Percentiles rank a stretch among this genome's conserved stretches.
Conservation (phyloP, 202 grass and related monocot species). For the Schoenoplectus tabernaemontani region DNA sequence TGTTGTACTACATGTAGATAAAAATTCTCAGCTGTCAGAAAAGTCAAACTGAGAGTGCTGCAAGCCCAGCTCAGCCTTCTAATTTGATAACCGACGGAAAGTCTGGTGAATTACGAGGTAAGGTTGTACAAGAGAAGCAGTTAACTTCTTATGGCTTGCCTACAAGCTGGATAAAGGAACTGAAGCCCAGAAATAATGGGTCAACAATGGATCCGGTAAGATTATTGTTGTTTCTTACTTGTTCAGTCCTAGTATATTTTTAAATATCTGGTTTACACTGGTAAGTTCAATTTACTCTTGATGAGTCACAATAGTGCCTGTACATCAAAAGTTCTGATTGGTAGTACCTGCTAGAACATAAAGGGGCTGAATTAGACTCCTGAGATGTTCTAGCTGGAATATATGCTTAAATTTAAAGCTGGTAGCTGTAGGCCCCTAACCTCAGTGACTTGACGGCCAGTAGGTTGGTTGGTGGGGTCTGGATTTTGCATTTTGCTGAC, state of each 20-base stretch:
- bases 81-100: not conserved
- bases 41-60: not conserved
- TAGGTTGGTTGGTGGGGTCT: not conserved
- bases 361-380: not conserved
- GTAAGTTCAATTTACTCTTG: not conserved
- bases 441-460: not conserved
- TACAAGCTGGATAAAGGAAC: constrained; percentile 32
- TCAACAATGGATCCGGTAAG: constrained; percentile 23
- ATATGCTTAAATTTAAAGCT: not conserved
- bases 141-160: constrained; percentile 18
- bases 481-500: not conserved
- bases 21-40: not conserved
- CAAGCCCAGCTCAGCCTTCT: not conserved
- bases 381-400: not conserved
- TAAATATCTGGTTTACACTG: not conserved
- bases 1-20: not conserved
- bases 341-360: not conserved
- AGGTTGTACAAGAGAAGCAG: not conserved
- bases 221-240: not conserved
- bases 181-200: not conserved
- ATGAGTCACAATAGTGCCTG: not conserved
- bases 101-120: not conserved
- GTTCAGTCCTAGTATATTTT: not conserved
- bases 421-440: not conserved
- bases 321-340: not conserved